Evolutionary conservation across 2,329 filamentous ascomycete species (phyloP).

Genomic region (Didymella keratinophila): DNA sequence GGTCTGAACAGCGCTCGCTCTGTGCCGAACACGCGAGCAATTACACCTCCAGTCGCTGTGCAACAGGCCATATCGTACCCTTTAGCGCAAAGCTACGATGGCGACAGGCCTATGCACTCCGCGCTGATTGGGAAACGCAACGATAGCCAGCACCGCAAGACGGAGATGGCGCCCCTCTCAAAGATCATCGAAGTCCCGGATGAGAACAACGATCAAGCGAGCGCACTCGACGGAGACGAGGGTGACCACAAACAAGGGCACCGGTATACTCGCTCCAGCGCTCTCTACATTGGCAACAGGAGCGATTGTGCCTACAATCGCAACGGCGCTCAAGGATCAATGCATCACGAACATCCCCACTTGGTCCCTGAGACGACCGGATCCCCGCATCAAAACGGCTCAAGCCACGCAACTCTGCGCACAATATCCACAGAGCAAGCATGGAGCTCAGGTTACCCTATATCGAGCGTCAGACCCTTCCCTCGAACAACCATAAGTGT

Average conservation of each 20-base stretch:
- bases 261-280: conserved; percentile 85
- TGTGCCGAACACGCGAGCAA: conserved; percentile 89
- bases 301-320: conserved; percentile 78
- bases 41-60: conserved; percentile 83
- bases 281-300: conserved; percentile 74
- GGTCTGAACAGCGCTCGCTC: conserved; percentile 79
- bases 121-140: conserved; percentile 70
- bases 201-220: conserved; percentile 64
- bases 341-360: conserved; percentile 77
- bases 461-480: too few species aligned
- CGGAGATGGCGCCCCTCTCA: conserved; percentile 85
- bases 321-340: conserved; percentile 69
- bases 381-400: too few species aligned
- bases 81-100: conserved; percentile 75
- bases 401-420: too few species aligned
- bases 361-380: conserved; percentile 78
- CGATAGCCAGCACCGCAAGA: conserved; percentile 72
- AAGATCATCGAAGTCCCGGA: conserved; percentile 67
- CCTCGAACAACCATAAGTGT: too few species aligned
- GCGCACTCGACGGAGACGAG: conserved; percentile 68
- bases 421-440: too few species aligned
- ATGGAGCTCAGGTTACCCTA: too few species aligned
- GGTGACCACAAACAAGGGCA: conserved; percentile 76
- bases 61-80: conserved; percentile 84
- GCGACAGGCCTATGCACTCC: conserved; percentile 79